Evolutionary conservation across 2,329 filamentous ascomycete species (phyloP).

Genomic region (Akanthomyces lecanii): DNA sequence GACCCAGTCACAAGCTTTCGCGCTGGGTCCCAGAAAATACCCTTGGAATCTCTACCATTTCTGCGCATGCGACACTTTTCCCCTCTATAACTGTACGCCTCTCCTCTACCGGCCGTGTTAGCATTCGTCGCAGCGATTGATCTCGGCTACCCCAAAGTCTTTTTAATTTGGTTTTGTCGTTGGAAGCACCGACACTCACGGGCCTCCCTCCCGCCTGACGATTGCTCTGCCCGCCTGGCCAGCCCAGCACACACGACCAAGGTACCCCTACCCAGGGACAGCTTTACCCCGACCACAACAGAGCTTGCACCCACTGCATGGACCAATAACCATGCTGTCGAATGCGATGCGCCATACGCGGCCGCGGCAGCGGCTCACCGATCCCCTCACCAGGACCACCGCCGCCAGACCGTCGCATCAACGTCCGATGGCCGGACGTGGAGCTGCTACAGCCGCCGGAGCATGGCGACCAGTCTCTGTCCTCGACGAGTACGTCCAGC

Average conservation of each 20-base stretch:
- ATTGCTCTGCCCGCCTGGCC: not conserved
- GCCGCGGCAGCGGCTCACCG: conserved; percentile 23
- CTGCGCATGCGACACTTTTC: not conserved
- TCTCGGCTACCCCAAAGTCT: not conserved
- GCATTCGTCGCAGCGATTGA: not conserved
- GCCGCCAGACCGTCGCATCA: not conserved
- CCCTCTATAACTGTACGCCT: not conserved
- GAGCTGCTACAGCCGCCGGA: conserved; percentile 15
- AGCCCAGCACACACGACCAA: not conserved
- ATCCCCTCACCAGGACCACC: not conserved
- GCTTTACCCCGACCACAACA: not conserved
- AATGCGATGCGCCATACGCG: conserved; percentile 35
- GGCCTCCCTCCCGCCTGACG: not conserved
- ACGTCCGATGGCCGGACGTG: conserved; percentile 10
- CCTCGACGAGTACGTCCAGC: conserved; percentile 54
- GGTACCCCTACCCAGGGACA: conserved; percentile 2
- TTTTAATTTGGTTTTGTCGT: too few relatives aligned
- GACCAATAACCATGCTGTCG: conserved; percentile 30
- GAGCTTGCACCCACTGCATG: not conserved
- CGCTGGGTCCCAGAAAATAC: not conserved
- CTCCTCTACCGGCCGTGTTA: not conserved
- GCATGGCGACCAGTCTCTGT: conserved; percentile 59
- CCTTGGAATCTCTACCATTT: not conserved
- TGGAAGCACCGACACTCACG: not conserved
- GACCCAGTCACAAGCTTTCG: conserved; percentile 13